Evolutionary conservation across 352 stramenopile genomes (phyloP).

Genomic region (Plasmopara muralis): DNA sequence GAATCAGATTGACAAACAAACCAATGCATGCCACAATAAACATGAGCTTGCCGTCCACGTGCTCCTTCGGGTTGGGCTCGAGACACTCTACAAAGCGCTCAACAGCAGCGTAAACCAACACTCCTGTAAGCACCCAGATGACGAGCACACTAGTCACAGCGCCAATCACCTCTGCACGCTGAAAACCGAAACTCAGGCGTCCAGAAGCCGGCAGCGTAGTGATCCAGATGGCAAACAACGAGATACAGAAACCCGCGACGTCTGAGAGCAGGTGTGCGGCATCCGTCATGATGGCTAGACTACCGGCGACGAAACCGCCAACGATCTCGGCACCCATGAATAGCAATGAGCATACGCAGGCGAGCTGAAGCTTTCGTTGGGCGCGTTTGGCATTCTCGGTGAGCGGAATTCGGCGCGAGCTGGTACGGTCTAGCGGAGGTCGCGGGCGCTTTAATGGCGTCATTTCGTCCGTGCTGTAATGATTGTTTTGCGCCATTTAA

Average conservation of each 20-base stretch:
- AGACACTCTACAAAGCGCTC: constrained; percentile 80
- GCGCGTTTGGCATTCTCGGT: constrained; percentile 42
- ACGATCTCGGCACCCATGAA: constrained; percentile 95
- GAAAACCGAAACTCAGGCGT: constrained; percentile 91
- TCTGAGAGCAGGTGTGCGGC: constrained; percentile 70
- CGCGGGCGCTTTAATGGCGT: not conserved
- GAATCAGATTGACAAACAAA: constrained; percentile 93
- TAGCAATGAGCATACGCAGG: constrained; percentile 71
- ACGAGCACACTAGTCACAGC: constrained; percentile 90
- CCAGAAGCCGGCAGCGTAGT: constrained; percentile 56
- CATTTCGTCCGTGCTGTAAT: not conserved
- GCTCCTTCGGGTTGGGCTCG: constrained; percentile 60
- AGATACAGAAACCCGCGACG: constrained; percentile 69
- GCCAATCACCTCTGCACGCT: constrained; percentile 92
- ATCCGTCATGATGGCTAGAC: constrained; percentile 92
- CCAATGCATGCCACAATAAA: constrained; percentile 93
- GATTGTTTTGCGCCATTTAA: not conserved
- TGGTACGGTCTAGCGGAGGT: not conserved
- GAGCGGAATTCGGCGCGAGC: constrained; percentile 44
- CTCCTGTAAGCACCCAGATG: constrained; percentile 91
- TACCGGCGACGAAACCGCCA: constrained; percentile 90
- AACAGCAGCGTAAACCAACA: constrained; percentile 92
- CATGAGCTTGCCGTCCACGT: constrained; percentile 96
- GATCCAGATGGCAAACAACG: constrained; percentile 70
- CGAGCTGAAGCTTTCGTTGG: constrained; percentile 58